Evolutionary conservation across 129 eudicot species (phyloP).

Genomic region (Helianthus tuberosus): DNA sequence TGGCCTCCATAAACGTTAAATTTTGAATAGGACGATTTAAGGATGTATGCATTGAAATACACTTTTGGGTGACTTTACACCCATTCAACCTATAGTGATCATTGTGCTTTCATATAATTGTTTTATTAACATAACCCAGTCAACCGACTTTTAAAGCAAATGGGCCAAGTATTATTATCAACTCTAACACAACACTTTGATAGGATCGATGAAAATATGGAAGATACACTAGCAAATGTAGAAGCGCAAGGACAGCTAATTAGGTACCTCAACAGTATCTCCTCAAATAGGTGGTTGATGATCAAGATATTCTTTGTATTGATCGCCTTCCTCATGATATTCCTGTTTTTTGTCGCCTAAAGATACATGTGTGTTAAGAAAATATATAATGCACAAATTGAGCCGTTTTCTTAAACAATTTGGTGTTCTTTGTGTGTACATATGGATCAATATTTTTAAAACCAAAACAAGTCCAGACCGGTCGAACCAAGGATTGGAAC

Average conservation of each 20-base stretch:
- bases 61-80: not conserved
- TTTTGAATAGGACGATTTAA: not conserved
- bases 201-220: constrained; percentile 95
- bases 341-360: constrained; percentile 81
- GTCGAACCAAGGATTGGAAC: not conserved
- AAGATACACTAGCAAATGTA: constrained; percentile 77
- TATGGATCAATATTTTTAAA: constrained; percentile 12
- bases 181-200: not conserved
- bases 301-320: constrained; percentile 86
- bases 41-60: not conserved
- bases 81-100: not conserved
- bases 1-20: too few species aligned
- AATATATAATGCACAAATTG: constrained; percentile 19
- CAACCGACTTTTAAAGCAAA: too few species aligned
- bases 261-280: constrained; percentile 85
- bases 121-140: not conserved
- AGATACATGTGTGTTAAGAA: not conserved
- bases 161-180: not conserved
- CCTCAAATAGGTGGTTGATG: constrained; percentile 91
- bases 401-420: constrained; percentile 10
- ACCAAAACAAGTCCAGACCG: not conserved
- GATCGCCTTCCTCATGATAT: constrained; percentile 77
- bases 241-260: constrained; percentile 88
- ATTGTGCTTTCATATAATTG: not conserved
- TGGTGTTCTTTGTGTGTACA: constrained; percentile 20